Conservation (phyloP, 257 asterid species). For the Solanum dulcamara region DNA sequence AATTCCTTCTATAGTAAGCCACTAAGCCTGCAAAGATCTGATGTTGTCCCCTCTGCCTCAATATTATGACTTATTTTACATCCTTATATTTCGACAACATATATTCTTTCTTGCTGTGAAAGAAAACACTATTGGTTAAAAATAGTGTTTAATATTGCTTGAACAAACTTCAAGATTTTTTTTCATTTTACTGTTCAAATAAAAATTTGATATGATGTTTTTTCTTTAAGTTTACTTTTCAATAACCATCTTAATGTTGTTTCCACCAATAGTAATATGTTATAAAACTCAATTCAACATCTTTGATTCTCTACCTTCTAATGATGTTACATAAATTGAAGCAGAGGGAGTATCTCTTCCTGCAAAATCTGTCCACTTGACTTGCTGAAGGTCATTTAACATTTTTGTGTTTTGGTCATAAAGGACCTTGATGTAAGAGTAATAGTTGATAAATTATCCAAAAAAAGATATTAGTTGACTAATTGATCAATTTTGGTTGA, state of each 20-base stretch:
- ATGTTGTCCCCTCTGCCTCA: background rate
- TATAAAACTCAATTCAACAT: background rate
- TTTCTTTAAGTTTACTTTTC: background rate
- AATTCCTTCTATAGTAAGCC: background rate
- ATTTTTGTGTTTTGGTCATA: background rate
- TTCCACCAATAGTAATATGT: background rate
- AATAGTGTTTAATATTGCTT: background rate
- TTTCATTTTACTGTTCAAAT: background rate
- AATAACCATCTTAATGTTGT: background rate
- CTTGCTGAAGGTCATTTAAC: background rate
- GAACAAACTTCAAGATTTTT: background rate
- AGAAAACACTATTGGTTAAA: background rate
- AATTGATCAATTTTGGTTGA: background rate
- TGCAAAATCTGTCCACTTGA: background rate
- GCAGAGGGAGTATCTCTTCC: background rate
- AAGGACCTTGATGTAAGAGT: background rate
- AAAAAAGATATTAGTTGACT: background rate
- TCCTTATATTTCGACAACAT: background rate
- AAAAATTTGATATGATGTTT: background rate
- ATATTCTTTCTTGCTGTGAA: background rate
- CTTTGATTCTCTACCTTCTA: background rate
- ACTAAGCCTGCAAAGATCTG: background rate
- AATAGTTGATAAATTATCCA: background rate
- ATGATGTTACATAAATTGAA: background rate
- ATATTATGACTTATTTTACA: background rate